Percentiles rank a stretch among this genome's conserved stretches.
Conservation (phyloP, 164 flowering plant species). For the Tinospora cordifolia region DNA sequence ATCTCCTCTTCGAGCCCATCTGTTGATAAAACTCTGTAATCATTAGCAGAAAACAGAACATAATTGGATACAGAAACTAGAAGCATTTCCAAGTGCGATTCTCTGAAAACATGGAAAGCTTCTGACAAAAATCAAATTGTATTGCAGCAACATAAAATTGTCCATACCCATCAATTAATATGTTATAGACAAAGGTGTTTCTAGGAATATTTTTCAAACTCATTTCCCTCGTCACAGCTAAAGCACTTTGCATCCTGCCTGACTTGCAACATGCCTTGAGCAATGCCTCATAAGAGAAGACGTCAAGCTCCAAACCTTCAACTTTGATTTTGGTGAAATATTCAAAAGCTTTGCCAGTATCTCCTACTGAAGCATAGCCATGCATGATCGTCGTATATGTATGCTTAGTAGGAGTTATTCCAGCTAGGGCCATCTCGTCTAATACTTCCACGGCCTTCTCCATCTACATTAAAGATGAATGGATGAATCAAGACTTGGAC, state of each 20-base stretch:
- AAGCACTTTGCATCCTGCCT: constrained; percentile 98
- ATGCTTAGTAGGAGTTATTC: constrained; percentile 67
- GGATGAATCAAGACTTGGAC: not conserved
- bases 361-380: constrained; percentile 93
- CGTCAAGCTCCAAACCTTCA: constrained; percentile 82
- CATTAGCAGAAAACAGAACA: not conserved
- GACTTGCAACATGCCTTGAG: constrained; percentile 98
- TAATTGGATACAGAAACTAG: not conserved
- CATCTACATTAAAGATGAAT: constrained; percentile 48
- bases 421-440: constrained; percentile 80
- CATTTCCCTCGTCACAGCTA: constrained; percentile 95
- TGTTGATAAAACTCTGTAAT: constrained; percentile 17
- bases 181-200: constrained; percentile 84
- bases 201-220: constrained; percentile 61
- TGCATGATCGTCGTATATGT: constrained; percentile 93
- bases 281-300: constrained; percentile 76
- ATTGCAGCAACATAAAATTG: not conserved
- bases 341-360: constrained; percentile 88
- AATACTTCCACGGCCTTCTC: constrained; percentile 69
- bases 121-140: not conserved
- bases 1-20: constrained; percentile 99
- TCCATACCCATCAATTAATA: constrained; percentile 90
- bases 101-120: not conserved
- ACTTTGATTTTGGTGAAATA: constrained; percentile 72
- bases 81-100: not conserved